Evolutionary conservation across 2,329 filamentous ascomycete genomes (phyloP), one percentile per base, ranked within the genome.

Genomic region (Cladosporium sp.): DNA sequence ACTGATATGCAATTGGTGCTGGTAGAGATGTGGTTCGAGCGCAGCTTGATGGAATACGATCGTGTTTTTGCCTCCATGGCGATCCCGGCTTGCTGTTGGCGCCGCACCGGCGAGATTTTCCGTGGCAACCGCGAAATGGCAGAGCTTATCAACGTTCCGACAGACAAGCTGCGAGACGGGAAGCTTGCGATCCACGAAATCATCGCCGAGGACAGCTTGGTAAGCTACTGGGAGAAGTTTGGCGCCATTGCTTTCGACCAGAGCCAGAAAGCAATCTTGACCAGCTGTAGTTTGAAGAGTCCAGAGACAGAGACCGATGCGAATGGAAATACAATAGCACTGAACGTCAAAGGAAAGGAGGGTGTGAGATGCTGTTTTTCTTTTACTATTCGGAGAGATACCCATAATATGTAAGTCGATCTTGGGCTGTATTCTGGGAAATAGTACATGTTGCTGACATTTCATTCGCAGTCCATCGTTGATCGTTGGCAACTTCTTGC

Each of bases 11-110:
- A 99, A 74, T 84, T 99, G 25, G 88, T 97, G 28, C 86, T 92
- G 60, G 93, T 97, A 11, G 94, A 99, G 76, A 97, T 97, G 91
- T 97, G 94, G 93, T 97, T 99, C 70, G 94, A 99, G 74, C 86
- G 89, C 69, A 94, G 90, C 63, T 77, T 99, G 66, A 94, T 97
- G 89, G 94, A 97, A 72, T 97, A 97, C 69, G 94, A 99, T 70
- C 90, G 94, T 34, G 92, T 99, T 1, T 99, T 99, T 77, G 94
- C 94, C 1, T 96, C 92, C 73, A 99, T 99, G 94, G 94, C 94
- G 1, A 93, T 99, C 62, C 94, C 94, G 0, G 94, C 94, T 14
- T 99, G 94, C 75, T 96, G 93, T 73, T 99, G 94, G 94, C 84
- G 94, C 68, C 83, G 94, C 69, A 99, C 94, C 0, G 94, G 94